Percentiles rank a stretch among this genome's conserved stretches.
phyloP scores from a whole-genome alignment of 192 early-diverging fungal species.

The Oehlia diaphana region DNA sequence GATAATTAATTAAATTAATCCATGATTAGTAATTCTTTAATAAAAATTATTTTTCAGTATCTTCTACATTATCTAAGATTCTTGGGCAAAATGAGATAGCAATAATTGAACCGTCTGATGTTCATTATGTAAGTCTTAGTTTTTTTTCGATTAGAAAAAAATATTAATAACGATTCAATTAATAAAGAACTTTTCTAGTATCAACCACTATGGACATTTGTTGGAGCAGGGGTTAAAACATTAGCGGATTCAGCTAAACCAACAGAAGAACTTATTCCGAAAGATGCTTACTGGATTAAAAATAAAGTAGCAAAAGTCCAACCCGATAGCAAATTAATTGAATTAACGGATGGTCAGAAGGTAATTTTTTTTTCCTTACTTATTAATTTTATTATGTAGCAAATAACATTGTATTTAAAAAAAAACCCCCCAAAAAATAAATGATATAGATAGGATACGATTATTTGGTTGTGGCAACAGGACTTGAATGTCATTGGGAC shows the following conservation, averaged over 20 bases:
- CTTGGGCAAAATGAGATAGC: slow-evolving; percentile 69
- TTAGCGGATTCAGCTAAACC: slow-evolving; percentile 68
- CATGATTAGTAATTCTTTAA: not conserved
- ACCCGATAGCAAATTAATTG: slow-evolving; percentile 69
- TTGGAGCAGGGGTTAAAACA: slow-evolving; percentile 81
- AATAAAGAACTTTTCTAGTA: slow-evolving; percentile 45
- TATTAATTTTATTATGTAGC: not conserved
- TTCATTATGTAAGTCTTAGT: slow-evolving; percentile 59
- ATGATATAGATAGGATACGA: slow-evolving; percentile 45
- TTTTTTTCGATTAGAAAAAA: not conserved
- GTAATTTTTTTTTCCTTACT: slow-evolving; percentile 33
- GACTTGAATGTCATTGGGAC: slow-evolving; percentile 76
- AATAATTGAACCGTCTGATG: slow-evolving; percentile 70
- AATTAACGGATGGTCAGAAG: slow-evolving; percentile 60
- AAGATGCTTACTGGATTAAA: slow-evolving; percentile 73
- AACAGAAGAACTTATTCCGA: slow-evolving; percentile 70
- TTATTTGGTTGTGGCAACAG: slow-evolving; percentile 74
- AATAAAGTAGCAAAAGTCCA: slow-evolving; percentile 68
- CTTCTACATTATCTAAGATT: slow-evolving; percentile 63
- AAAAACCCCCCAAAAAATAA: not conserved
- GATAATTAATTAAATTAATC: not conserved
- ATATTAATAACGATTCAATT: slow-evolving; percentile 4
- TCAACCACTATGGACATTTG: slow-evolving; percentile 91
- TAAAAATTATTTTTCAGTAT: slow-evolving; percentile 49
- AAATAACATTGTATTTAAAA: not conserved